Base-by-base conservation (phyloP, 2,329 filamentous ascomycete genomes). In the Curvularia sp. region DNA sequence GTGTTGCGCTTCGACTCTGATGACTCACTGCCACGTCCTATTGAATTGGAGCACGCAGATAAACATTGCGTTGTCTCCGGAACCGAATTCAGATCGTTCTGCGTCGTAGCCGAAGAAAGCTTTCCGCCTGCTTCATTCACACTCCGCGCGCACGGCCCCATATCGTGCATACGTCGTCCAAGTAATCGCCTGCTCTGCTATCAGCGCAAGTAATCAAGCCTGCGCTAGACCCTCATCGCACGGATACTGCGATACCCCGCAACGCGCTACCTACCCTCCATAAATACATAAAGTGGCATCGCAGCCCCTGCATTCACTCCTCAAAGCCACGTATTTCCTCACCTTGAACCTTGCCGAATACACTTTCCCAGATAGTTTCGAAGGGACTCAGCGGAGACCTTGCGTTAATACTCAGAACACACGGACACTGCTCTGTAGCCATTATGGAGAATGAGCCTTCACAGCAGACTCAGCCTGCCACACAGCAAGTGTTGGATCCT, bases 401-500 rank as follows among this genome's bases (percentile, higher is more conserved):
- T 28, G 28, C 19, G 1, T 21, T 19, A n/a, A 28, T 28, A 23
- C 32, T 13, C 18, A 34, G 13, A 30, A 45, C n/a, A 1, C 46
- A 53, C 27, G 23, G 21, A 49, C 1, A 36, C 21, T 9, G 49
- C 6, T 13, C n/a, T 21, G 49, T 8, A 48, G n/a, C 3, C 54
- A 56, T 19, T 3, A 74, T 71, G 67, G 61, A 57, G 18, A 58
- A 60, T 3, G 60, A 64, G 21, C 55, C 74, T 15, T 61, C 64
- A 64, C 57, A 82, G 58, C 78, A 78, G 19, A 87, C 85, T 9
- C 85, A 87, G 63, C 82, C 80, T 59, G 88, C 89, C 55, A 96
- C 93, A 15, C 93, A 96, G 75, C 88, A 87, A 73, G 87, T 90
- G 70, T 81, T 93, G 64, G 93, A 97, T 74, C 92, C 92, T 39